Percentiles rank a stretch among this genome's conserved stretches.
Conservation (phyloP, 805 yeast genomes). For the Myxozyma monticola region DNA sequence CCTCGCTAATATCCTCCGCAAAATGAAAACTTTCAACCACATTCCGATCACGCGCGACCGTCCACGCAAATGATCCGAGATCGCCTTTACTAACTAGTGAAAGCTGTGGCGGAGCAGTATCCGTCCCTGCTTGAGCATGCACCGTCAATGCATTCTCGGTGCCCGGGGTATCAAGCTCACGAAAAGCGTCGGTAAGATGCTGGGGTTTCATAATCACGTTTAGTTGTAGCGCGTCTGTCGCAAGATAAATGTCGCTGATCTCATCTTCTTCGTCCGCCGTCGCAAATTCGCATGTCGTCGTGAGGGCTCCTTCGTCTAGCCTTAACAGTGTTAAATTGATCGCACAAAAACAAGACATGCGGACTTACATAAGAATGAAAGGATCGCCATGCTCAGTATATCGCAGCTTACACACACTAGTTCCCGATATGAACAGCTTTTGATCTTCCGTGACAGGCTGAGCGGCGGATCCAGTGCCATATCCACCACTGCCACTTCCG, state of each 20-base stretch:
- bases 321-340: not conserved
- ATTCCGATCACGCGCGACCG: slow-evolving; percentile 11
- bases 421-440: slow-evolving; percentile 7
- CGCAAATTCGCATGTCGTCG: slow-evolving; percentile 31
- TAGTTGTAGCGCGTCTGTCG: slow-evolving; percentile 14
- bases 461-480: too few relatives aligned
- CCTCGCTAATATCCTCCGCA: not conserved
- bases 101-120: not conserved
- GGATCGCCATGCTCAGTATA: slow-evolving; percentile 16
- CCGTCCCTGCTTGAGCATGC: not conserved
- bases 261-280: slow-evolving; percentile 25
- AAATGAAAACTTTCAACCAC: slow-evolving; percentile 14
- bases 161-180: slow-evolving; percentile 24
- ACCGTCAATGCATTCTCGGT: slow-evolving; percentile 14
- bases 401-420: slow-evolving; percentile 26
- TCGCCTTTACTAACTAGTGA: slow-evolving; percentile 17
- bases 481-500: too few relatives aligned
- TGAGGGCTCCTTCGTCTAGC: slow-evolving; percentile 27
- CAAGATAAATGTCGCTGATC: slow-evolving; percentile 12
- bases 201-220: slow-evolving; percentile 20
- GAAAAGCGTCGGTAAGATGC: slow-evolving; percentile 20
- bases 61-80: slow-evolving; percentile 19
- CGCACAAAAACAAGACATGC: not conserved
- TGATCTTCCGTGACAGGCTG: not conserved
- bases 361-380: slow-evolving; percentile 23